Base-by-base conservation (phyloP, 805 yeast species). In the Pichia nakasei region DNA sequence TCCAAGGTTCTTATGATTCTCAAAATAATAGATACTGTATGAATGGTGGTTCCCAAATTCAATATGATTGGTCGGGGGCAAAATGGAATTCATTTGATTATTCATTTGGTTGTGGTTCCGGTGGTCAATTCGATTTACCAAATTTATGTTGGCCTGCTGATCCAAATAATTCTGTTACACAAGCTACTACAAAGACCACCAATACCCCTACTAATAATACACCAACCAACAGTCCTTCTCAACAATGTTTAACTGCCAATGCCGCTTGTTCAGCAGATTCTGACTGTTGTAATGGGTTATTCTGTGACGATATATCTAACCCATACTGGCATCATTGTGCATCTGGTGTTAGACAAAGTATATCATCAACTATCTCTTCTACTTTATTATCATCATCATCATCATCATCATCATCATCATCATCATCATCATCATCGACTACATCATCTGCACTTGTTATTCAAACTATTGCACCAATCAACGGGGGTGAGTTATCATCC, bases 41-140 rank as follows among this genome's bases (percentile, higher is more conserved):
- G 34, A 32, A n/a, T 1, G 41, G 41, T 22, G 43, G 48, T 20
- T 48, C 49, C n/a, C 59, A 56, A 45, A 52, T 60, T 41, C 63
- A 60, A 37, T 59, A 48, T 35, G 64, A 59, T 27, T 54, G 32
- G 32, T 27, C 56, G 49, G 43, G 24, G 6, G 52, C 39, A 18
- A 39, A 22, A 7, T 29, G 24, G 9, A 37, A 42, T 22, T 36
- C 48, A 7, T 46, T 45, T 18, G 62, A 58, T 40, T 57, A 60
- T 43, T 39, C 48, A 24, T 50, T 56, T 35, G 58, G 58, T 9
- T 61, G 64, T 33, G 41, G 47, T 6, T 18, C 29, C 7, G 38
- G 41, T 19, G 47, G 47, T 3, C 47, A 44, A 20, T 44, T 36
- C 35, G 41, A 39, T 13, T 20, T 44, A 5, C 31, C 43, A n/a